Evolutionary conservation across 805 yeast species (phyloP).

Genomic region (Metschnikowia arizonensis): DNA sequence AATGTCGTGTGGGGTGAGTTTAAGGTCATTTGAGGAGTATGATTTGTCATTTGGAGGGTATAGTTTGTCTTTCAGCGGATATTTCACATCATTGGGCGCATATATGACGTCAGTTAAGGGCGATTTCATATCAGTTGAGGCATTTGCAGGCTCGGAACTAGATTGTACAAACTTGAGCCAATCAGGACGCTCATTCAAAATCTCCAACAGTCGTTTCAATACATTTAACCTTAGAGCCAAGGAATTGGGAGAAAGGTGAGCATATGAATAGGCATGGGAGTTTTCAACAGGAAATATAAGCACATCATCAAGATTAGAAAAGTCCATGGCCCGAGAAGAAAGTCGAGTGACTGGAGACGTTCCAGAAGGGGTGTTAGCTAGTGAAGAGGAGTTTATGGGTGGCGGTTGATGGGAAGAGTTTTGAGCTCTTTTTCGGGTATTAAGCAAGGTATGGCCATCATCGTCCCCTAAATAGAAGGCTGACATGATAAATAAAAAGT

Average conservation of each 20-base stretch:
- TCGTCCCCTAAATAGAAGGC: slow-evolving; percentile 16
- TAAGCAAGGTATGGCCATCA: slow-evolving; percentile 5
- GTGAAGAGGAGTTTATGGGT: not conserved
- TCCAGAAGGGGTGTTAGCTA: not conserved
- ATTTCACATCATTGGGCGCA: not conserved
- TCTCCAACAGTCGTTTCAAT: slow-evolving; percentile 70
- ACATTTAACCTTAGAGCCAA: slow-evolving; percentile 71
- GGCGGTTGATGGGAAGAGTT: no score
- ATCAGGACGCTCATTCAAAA: slow-evolving; percentile 61
- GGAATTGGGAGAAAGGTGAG: slow-evolving; percentile 76
- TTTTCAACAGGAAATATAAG: slow-evolving; percentile 71
- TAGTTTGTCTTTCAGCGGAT: not conserved
- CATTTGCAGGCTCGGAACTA: slow-evolving; percentile 6
- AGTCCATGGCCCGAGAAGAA: slow-evolving; percentile 9
- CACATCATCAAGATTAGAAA: slow-evolving; percentile 33
- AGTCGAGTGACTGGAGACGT: slow-evolving; percentile 3
- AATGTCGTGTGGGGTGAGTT: not conserved
- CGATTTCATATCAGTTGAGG: not conserved
- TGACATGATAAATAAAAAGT: not conserved
- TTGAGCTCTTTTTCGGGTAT: slow-evolving; percentile 1
- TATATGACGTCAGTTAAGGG: slow-evolving; percentile 2
- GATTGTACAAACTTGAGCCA: slow-evolving; percentile 25
- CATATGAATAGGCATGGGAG: slow-evolving; percentile 80
- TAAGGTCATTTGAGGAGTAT: no score
- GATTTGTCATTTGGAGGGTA: no score